A percentile compares a stretch with the other conserved stretches of the same genome.
phyloP scores from a whole-genome alignment of 2,329 filamentous ascomycete genomes.

The Fusarium newnesense region DNA sequence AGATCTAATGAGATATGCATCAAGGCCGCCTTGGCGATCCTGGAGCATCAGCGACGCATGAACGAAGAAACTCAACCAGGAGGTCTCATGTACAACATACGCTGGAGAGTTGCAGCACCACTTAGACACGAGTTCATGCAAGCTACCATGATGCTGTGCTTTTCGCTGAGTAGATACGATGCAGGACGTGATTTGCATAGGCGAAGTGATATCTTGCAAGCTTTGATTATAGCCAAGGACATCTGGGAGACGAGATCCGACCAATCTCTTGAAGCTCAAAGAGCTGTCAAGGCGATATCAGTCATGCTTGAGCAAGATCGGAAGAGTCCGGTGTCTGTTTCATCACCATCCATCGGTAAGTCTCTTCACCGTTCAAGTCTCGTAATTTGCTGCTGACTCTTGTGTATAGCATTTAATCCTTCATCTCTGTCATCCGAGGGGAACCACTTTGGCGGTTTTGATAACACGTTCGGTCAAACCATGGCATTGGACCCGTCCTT shows the following conservation, averaged over 20 bases:
- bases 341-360: neutral
- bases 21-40: conserved; percentile 21
- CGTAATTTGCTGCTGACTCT: neutral
- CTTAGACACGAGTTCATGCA: conserved; percentile 33
- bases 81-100: conserved; percentile 33
- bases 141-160: conserved; percentile 34
- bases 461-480: conserved; percentile 17
- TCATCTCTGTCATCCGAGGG: neutral
- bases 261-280: conserved; percentile 6
- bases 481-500: conserved; percentile 27
- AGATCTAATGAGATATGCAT: conserved; percentile 10
- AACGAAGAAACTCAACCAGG: conserved; percentile 27
- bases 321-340: neutral
- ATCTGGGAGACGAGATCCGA: conserved; percentile 6
- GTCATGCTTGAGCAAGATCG: neutral
- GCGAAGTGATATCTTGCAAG: conserved; percentile 8
- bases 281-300: conserved; percentile 7
- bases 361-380: neutral
- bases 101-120: conserved; percentile 30
- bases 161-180: conserved; percentile 14
- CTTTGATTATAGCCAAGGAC: neutral
- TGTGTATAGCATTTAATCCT: neutral
- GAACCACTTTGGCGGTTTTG: conserved; percentile 2
- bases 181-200: neutral
- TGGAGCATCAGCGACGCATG: conserved; percentile 30